phyloP scores from a whole-genome alignment of 805 yeast genomes.

The Sungouiozyma ichnusensis region DNA sequence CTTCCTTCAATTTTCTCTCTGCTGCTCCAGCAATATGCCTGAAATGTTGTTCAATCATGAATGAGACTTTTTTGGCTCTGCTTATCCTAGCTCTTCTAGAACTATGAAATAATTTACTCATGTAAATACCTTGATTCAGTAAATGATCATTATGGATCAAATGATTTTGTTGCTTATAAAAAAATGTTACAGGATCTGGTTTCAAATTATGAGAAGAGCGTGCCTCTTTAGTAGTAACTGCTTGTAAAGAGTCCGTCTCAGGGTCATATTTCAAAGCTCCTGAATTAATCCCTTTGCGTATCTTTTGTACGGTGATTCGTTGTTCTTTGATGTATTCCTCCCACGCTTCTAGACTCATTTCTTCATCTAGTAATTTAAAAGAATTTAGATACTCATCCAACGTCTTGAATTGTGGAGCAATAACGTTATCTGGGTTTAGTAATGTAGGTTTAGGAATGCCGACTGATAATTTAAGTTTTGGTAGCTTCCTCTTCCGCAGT shows the following conservation, averaged over 20 bases:
- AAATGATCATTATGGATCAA: constrained; percentile 64
- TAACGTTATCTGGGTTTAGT: constrained; percentile 51
- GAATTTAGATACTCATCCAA: constrained; percentile 42
- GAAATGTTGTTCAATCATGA: constrained; percentile 78
- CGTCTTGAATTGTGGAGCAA: constrained; percentile 34
- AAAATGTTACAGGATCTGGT: constrained; percentile 38
- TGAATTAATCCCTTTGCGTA: constrained; percentile 37
- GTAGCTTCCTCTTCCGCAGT: constrained; percentile 11
- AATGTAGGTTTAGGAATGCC: constrained; percentile 37
- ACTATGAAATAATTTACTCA: constrained; percentile 61
- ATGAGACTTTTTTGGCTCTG: constrained; percentile 63
- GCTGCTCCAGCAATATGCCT: constrained; percentile 80
- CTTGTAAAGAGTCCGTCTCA: constrained; percentile 30
- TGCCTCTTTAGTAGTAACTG: constrained; percentile 35
- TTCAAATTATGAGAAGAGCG: constrained; percentile 29
- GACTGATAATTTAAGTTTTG: constrained; percentile 28
- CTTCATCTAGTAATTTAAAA: constrained; percentile 52
- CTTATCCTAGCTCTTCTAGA: constrained; percentile 52
- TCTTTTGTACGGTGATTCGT: constrained; percentile 31
- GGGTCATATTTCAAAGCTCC: constrained; percentile 37
- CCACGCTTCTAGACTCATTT: constrained; percentile 50
- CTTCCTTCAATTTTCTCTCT: constrained; percentile 66
- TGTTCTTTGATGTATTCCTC: constrained; percentile 48
- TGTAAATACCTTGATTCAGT: constrained; percentile 60
- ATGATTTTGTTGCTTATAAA: constrained; percentile 28